These are phyloP conservation scores for Cynanchum wilfordii DNA, from an alignment of 257 asterid genomes.

Conservation along the genomic window DNA sequence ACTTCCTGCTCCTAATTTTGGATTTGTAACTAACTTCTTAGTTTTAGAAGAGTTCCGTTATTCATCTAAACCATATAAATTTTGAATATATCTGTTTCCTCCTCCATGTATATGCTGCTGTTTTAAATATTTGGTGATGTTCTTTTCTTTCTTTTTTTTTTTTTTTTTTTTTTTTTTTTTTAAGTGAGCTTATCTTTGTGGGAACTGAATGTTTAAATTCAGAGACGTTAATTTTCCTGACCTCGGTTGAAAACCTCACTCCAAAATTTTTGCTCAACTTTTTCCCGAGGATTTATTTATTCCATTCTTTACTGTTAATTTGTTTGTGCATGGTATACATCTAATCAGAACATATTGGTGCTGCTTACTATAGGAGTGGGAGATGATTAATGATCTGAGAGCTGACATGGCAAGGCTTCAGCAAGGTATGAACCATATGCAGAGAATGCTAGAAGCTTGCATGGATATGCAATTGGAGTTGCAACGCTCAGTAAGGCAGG, in stretches of 20 bases:
- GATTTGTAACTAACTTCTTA: not conserved
- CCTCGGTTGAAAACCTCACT: not conserved
- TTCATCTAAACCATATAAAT: not conserved
- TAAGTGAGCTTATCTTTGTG: not conserved
- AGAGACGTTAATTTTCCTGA: not conserved
- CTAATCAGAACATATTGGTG: constrained; percentile 12
- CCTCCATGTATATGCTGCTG: not conserved
- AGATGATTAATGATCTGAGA: constrained; percentile 72
- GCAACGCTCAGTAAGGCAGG: constrained; percentile 92
- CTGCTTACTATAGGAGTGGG: constrained; percentile 64
- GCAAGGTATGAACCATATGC: constrained; percentile 96
- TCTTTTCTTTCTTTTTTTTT: no score
- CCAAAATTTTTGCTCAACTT: not conserved
- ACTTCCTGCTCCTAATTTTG: not conserved
- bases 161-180: no score
- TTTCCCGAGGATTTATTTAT: not conserved
- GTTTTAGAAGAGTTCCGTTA: not conserved
- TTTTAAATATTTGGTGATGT: not conserved
- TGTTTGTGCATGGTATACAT: not conserved
- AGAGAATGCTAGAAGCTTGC: constrained; percentile 96
- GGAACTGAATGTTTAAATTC: not conserved
- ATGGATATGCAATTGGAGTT: constrained; percentile 99
- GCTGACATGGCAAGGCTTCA: constrained; percentile 77
- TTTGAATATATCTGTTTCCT: not conserved
- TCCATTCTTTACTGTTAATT: not conserved